These are phyloP conservation scores for Diplodia intermedia DNA, from an alignment of 2,329 filamentous ascomycete species.

Conservation along the genomic window DNA sequence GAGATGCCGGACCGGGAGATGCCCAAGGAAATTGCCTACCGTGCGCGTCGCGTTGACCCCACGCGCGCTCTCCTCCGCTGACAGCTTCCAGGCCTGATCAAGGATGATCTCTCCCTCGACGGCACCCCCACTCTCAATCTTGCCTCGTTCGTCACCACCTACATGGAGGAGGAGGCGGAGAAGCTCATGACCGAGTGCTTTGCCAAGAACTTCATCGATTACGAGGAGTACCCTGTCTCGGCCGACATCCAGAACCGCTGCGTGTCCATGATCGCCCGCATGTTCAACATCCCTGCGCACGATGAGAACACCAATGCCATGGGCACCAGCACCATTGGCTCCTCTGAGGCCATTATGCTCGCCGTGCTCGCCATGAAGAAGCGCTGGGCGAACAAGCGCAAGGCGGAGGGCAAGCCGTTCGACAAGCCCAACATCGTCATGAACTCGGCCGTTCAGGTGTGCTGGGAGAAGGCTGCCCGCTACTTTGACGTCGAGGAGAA, in stretches of 20 bases:
- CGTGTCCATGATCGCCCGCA: slow-evolving; percentile 69
- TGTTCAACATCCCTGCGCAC: slow-evolving; percentile 78
- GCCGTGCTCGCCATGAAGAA: slow-evolving; percentile 91
- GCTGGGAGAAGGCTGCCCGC: slow-evolving; percentile 87
- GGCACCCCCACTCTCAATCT: slow-evolving; percentile 88
- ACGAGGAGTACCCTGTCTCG: slow-evolving; percentile 59
- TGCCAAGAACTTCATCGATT: slow-evolving; percentile 80
- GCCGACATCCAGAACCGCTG: slow-evolving; percentile 80
- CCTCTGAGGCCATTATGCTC: slow-evolving; percentile 87
- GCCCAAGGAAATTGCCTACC: slow-evolving; percentile 91
- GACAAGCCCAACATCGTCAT: slow-evolving; percentile 92
- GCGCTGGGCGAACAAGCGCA: slow-evolving; percentile 86
- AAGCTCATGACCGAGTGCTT: slow-evolving; percentile 91
- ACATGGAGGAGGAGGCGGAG: slow-evolving; percentile 97
- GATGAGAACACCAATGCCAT: slow-evolving; percentile 69
- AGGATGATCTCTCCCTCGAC: slow-evolving; percentile 86
- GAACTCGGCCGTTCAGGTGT: slow-evolving; percentile 95
- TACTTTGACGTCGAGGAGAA: slow-evolving; percentile 96
- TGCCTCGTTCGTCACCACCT: slow-evolving; percentile 93
- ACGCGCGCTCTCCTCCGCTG: neutral
- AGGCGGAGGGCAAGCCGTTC: slow-evolving; percentile 79
- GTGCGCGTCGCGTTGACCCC: slow-evolving; percentile 61
- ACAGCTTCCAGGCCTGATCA: slow-evolving; percentile 35
- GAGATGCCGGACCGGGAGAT: slow-evolving; percentile 91
- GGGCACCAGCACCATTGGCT: slow-evolving; percentile 87